These are phyloP conservation scores for Moelleriella libera DNA, from an alignment of 2,329 filamentous ascomycete genomes.

Conservation along the genomic window DNA sequence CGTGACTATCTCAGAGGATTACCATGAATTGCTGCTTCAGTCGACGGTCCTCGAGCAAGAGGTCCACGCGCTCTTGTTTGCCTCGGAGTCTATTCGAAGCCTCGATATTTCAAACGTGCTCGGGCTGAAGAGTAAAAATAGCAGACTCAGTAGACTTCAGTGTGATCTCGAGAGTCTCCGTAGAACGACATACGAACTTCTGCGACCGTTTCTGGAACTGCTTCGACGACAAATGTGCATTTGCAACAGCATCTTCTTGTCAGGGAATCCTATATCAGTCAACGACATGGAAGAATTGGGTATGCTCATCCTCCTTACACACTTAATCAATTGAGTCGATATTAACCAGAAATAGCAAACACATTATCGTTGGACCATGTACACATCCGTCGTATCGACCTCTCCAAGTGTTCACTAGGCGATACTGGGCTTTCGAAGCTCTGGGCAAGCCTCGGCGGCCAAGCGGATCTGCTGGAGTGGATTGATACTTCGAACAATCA, in stretches of 20 bases:
- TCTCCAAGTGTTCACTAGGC: constrained; percentile 36
- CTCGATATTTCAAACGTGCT: constrained; percentile 35
- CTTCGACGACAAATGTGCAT: constrained; percentile 29
- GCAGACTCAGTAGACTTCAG: constrained; percentile 10
- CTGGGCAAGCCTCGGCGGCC: constrained; percentile 31
- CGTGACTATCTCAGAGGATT: constrained; percentile 31
- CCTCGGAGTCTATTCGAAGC: constrained; percentile 38
- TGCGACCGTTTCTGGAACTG: constrained; percentile 34
- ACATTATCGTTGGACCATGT: constrained; percentile 18
- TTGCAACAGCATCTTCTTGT: constrained; percentile 36
- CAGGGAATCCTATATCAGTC: constrained; percentile 31
- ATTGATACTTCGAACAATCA: constrained; percentile 40
- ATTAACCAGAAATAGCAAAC: constrained; percentile 12
- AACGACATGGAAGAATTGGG: constrained; percentile 34
- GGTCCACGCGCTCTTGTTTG: constrained; percentile 39
- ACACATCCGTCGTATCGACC: constrained; percentile 31
- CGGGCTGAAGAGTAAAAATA: constrained; percentile 12
- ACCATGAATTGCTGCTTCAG: constrained; percentile 32
- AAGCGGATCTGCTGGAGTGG: constrained; percentile 28
- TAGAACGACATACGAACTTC: constrained; percentile 22
- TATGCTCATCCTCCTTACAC: constrained; percentile 11
- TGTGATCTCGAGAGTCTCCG: constrained; percentile 9
- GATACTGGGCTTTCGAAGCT: constrained; percentile 32
- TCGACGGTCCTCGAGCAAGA: constrained; percentile 40
- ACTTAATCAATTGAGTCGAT: neutral